Conservation (phyloP, 441 rosid genomes). For the Adansonia grandidieri region DNA sequence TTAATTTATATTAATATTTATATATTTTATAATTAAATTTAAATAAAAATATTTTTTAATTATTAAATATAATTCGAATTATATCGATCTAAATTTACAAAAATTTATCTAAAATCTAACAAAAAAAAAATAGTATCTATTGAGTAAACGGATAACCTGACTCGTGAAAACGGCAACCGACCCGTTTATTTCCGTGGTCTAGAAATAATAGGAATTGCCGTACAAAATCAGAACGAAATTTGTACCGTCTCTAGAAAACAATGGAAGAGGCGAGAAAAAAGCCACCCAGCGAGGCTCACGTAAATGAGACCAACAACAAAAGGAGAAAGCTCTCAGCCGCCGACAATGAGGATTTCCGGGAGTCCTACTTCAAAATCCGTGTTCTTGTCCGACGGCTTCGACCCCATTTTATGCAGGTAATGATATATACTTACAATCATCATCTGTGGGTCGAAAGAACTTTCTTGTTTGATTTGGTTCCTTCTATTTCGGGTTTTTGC, state of each 20-base stretch:
- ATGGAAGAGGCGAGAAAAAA: slow-evolving; percentile 4
- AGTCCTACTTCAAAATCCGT: neutral
- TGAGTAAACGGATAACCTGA: too few relatives aligned
- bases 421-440: neutral
- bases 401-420: slow-evolving; percentile 3
- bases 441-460: too few relatives aligned
- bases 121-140: too few relatives aligned
- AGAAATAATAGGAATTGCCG: too few relatives aligned
- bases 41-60: too few relatives aligned
- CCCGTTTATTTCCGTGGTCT: too few relatives aligned
- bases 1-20: too few relatives aligned
- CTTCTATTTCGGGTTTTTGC: neutral
- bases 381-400: neutral
- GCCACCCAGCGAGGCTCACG: neutral
- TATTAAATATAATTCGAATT: too few relatives aligned
- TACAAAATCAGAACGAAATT: neutral
- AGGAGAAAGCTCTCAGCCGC: neutral
- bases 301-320: neutral
- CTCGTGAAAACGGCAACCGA: neutral
- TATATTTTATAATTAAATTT: too few relatives aligned
- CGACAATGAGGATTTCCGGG: neutral
- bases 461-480: slow-evolving; percentile 2
- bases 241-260: neutral
- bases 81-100: too few relatives aligned
- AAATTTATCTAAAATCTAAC: too few relatives aligned